phyloP scores from a whole-genome alignment of 2,329 filamentous ascomycete genomes.

The Xylariaceae sp. region DNA sequence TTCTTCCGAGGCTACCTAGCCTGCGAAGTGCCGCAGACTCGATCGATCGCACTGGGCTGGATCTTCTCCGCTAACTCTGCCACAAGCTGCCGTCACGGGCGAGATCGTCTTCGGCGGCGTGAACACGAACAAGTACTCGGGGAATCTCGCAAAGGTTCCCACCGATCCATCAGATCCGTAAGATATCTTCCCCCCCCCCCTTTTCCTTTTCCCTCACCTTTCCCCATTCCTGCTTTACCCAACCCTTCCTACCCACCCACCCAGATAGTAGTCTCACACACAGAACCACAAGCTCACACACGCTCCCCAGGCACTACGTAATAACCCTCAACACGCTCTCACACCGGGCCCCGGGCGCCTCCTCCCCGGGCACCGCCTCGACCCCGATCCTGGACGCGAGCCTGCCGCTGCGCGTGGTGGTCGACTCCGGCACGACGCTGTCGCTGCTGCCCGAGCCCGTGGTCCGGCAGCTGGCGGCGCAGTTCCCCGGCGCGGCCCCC shows the following conservation, averaged over 20 bases:
- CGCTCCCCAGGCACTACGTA: constrained; percentile 34
- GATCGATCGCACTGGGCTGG: background rate
- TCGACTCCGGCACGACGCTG: constrained; percentile 58
- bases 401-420: constrained; percentile 46
- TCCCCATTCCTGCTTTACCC: background rate
- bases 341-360: constrained; percentile 21
- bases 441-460: constrained; percentile 48
- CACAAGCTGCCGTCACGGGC: constrained; percentile 43
- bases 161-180: constrained; percentile 44
- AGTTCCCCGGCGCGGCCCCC: constrained; percentile 44
- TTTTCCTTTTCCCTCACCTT: no score
- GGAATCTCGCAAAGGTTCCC: constrained; percentile 46
- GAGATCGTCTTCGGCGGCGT: constrained; percentile 58
- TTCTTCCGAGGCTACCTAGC: background rate
- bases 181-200: constrained; percentile 11
- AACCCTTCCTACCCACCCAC: background rate
- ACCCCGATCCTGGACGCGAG: constrained; percentile 19
- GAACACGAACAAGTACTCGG: constrained; percentile 55
- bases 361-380: background rate
- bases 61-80: background rate
- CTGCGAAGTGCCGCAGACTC: background rate
- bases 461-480: constrained; percentile 46
- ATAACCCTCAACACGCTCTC: constrained; percentile 30
- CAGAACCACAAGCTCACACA: background rate
- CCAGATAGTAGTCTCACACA: background rate